Percentiles rank a stretch among this genome's conserved stretches.
phyloP scores from a whole-genome alignment of 768 basidiomycete genomes.

The Tephrocybe sp. region DNA sequence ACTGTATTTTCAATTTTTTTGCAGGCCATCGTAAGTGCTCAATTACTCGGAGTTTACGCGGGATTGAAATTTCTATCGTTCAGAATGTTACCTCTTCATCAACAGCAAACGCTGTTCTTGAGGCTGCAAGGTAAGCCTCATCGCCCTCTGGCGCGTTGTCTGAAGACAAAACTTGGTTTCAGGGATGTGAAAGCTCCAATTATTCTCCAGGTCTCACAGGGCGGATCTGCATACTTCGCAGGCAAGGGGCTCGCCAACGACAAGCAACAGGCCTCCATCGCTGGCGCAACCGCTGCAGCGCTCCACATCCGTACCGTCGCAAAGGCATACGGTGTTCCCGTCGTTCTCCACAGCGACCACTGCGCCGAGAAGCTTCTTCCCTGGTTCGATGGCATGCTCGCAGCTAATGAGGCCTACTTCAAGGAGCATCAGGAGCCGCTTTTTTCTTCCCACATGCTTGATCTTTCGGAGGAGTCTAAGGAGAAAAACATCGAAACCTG shows the following conservation, averaged over 20 bases:
- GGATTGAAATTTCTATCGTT: slow-evolving; percentile 6
- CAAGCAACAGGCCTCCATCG: slow-evolving; percentile 91
- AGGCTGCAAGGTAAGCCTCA: slow-evolving; percentile 77
- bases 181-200: slow-evolving; percentile 97
- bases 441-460: slow-evolving; percentile 98
- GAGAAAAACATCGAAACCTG: slow-evolving; percentile 95
- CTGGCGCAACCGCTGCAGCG: slow-evolving; percentile 91
- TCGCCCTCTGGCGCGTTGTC: too few species aligned
- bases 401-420: slow-evolving; percentile 91
- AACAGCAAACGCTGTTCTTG: slow-evolving; percentile 88
- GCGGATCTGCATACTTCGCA: slow-evolving; percentile 93
- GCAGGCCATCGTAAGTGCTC: slow-evolving; percentile 75
- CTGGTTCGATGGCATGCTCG: slow-evolving; percentile 99
- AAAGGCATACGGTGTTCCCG: slow-evolving; percentile 91
- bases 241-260: slow-evolving; percentile 96
- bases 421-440: slow-evolving; percentile 83
- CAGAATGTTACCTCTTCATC: slow-evolving; percentile 98
- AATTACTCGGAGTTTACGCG: slow-evolving; percentile 9
- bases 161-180: slow-evolving; percentile 8
- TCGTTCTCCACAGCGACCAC: slow-evolving; percentile 97
- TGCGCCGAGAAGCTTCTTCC: slow-evolving; percentile 97
- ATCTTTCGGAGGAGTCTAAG: slow-evolving; percentile 89
- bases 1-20: slow-evolving; percentile 10
- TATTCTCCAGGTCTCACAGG: slow-evolving; percentile 97
- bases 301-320: slow-evolving; percentile 87